Evolutionary conservation across 805 yeast species (phyloP).

Genomic region (Zygosaccharomyces bailii): DNA sequence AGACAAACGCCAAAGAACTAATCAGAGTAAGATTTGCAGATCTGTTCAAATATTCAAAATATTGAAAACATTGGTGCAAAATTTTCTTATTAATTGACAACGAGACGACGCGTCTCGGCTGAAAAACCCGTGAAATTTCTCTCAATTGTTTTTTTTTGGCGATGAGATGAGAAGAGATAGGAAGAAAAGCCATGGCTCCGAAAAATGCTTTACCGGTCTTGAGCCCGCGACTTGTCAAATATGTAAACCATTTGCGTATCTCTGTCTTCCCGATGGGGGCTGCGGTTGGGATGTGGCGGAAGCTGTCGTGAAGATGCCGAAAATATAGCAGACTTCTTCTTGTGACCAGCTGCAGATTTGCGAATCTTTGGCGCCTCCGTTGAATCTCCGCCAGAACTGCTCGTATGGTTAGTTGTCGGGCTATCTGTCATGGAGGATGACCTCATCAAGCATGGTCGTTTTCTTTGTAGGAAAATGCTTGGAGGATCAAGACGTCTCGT

Average conservation of each 20-base stretch:
- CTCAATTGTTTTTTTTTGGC: not conserved
- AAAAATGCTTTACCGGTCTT: not conserved
- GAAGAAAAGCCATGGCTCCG: not conserved
- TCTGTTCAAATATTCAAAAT: not conserved
- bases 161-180: not conserved
- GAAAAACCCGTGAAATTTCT: slow-evolving; percentile 1
- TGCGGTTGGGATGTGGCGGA: slow-evolving; percentile 1
- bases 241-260: slow-evolving; percentile 14
- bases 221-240: slow-evolving; percentile 13
- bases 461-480: slow-evolving; percentile 21
- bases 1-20: not conserved
- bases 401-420: not conserved
- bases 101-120: slow-evolving; percentile 5
- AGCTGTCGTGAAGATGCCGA: slow-evolving; percentile 14
- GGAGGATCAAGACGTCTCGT: slow-evolving; percentile 20
- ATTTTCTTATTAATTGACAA: slow-evolving; percentile 3
- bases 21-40: not conserved
- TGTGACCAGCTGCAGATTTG: slow-evolving; percentile 12
- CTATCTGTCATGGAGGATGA: not conserved
- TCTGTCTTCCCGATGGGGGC: not conserved
- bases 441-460: slow-evolving; percentile 14
- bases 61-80: not conserved
- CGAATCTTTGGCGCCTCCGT: not conserved
- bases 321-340: slow-evolving; percentile 27
- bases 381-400: not conserved